phyloP scores from a whole-genome alignment of 352 stramenopile species.

The Pythium sp. region DNA sequence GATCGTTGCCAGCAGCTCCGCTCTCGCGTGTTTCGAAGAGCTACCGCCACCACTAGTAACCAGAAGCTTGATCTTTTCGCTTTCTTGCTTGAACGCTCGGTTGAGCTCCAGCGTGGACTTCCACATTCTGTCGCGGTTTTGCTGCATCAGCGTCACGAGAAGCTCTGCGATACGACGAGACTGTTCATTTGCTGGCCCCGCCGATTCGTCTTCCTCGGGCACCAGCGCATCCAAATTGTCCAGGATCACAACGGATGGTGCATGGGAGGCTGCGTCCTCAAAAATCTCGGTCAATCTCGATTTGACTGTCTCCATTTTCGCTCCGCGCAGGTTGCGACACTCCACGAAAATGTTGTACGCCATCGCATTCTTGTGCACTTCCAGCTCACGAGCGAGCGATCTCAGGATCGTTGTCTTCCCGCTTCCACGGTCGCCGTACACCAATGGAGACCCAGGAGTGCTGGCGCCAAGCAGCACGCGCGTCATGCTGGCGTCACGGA shows the following conservation, averaged over 20 bases:
- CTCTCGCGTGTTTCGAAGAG: slow-evolving; percentile 20
- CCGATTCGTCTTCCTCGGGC: slow-evolving; percentile 75
- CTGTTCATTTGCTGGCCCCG: slow-evolving; percentile 77
- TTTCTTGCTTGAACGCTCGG: slow-evolving; percentile 42
- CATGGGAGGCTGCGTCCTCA: slow-evolving; percentile 37
- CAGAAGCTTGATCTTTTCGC: slow-evolving; percentile 24
- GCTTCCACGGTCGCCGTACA: slow-evolving; percentile 71
- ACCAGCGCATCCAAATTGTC: slow-evolving; percentile 86
- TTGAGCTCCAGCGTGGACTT: slow-evolving; percentile 61
- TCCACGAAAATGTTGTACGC: slow-evolving; percentile 50
- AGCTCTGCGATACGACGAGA: slow-evolving; percentile 81
- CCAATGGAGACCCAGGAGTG: slow-evolving; percentile 54
- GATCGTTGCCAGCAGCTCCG: slow-evolving; percentile 43
- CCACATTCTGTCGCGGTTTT: slow-evolving; percentile 51
- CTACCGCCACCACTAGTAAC: background rate
- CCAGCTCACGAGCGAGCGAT: slow-evolving; percentile 39
- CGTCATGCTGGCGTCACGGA: slow-evolving; percentile 39
- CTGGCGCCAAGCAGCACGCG: slow-evolving; percentile 61
- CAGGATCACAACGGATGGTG: slow-evolving; percentile 65
- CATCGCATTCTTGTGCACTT: slow-evolving; percentile 30
- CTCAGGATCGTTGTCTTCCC: slow-evolving; percentile 78
- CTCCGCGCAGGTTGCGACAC: slow-evolving; percentile 68
- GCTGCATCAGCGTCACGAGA: slow-evolving; percentile 56
- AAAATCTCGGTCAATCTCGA: slow-evolving; percentile 55
- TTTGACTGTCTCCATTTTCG: slow-evolving; percentile 88